Percentiles rank a stretch among this genome's conserved stretches.
These are phyloP conservation scores for Kandelia obovata DNA, from an alignment of 345 rosid genomes.

Conservation along the genomic window DNA sequence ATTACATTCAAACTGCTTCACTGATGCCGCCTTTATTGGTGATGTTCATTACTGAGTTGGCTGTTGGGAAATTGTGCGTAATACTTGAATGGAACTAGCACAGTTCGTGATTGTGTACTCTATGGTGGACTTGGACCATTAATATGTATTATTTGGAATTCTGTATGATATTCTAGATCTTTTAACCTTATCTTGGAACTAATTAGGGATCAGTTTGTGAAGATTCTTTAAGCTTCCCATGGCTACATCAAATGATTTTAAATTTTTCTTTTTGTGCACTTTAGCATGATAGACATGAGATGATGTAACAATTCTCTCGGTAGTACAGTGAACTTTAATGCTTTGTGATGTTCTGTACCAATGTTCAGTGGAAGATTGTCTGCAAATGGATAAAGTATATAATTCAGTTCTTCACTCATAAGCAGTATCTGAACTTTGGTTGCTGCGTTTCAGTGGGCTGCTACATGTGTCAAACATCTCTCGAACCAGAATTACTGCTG, in stretches of 20 bases:
- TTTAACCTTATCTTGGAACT: not conserved
- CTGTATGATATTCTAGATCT: not conserved
- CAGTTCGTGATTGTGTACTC: no score
- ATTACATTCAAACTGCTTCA: not conserved
- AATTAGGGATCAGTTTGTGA: not conserved
- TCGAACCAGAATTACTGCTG: constrained; percentile 45
- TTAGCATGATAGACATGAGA: not conserved
- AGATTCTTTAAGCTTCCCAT: constrained; percentile 6
- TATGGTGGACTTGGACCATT: not conserved
- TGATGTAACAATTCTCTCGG: not conserved
- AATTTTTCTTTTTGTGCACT: not conserved
- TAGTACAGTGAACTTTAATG: not conserved
- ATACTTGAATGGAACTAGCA: not conserved
- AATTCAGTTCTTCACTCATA: not conserved
- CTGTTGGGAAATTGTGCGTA: not conserved
- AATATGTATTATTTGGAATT: not conserved
- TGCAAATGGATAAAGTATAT: not conserved
- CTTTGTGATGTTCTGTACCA: not conserved
- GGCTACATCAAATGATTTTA: not conserved
- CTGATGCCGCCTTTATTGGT: no score
- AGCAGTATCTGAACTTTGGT: constrained; percentile 12
- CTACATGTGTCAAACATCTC: constrained; percentile 84
- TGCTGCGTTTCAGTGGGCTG: constrained; percentile 57
- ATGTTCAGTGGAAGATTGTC: not conserved
- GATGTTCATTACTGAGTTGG: no score